phyloP scores from a whole-genome alignment of 768 basidiomycete genomes.

The Tricholoma flavovirens region DNA sequence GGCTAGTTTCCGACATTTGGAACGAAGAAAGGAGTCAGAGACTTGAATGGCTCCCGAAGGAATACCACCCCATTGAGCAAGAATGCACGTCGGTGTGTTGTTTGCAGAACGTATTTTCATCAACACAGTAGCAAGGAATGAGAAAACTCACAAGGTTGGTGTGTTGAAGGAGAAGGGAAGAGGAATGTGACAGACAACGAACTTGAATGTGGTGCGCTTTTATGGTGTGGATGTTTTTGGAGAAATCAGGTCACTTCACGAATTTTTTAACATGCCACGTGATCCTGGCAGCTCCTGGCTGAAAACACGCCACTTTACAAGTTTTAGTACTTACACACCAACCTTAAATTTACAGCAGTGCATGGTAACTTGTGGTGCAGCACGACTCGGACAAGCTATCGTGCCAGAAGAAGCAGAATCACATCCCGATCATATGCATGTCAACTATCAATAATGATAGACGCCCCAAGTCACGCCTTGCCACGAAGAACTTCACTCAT shows the following conservation, averaged over 20 bases:
- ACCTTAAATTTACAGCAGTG: background rate
- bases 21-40: slow-evolving; percentile 20
- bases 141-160: slow-evolving; percentile 10
- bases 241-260: slow-evolving; percentile 22
- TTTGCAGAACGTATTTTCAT: background rate
- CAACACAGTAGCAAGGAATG: background rate
- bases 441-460: too few species aligned
- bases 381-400: too few species aligned
- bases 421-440: too few species aligned
- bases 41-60: slow-evolving; percentile 39
- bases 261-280: slow-evolving; percentile 10
- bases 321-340: too few species aligned
- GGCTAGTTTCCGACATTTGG: background rate
- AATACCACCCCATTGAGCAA: slow-evolving; percentile 22
- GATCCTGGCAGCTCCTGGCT: background rate
- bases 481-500: too few species aligned
- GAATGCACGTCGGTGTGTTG: slow-evolving; percentile 18
- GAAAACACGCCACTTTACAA: background rate
- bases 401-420: too few species aligned
- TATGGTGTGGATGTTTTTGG: slow-evolving; percentile 6
- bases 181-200: slow-evolving; percentile 7
- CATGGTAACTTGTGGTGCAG: too few species aligned
- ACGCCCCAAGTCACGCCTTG: too few species aligned
- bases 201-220: slow-evolving; percentile 22
- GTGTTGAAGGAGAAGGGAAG: slow-evolving; percentile 1